Conservation (phyloP, 2,329 filamentous ascomycete genomes). For the Colletotrichum karsti region DNA sequence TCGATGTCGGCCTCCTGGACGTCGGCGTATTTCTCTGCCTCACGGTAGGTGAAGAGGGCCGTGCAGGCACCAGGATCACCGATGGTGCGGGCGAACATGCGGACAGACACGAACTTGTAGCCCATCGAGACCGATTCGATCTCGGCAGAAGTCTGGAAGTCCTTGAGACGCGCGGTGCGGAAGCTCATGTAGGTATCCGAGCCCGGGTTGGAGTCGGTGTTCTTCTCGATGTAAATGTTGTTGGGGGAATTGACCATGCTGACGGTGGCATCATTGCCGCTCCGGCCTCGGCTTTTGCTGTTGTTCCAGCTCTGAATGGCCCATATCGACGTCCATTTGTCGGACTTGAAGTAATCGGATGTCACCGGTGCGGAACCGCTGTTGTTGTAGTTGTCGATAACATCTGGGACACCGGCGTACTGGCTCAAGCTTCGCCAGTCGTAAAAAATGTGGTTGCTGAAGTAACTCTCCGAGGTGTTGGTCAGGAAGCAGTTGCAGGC, state of each 20-base stretch:
- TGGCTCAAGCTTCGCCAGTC: slow-evolving; percentile 55
- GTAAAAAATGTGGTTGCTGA: slow-evolving; percentile 55
- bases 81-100: slow-evolving; percentile 59
- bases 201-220: slow-evolving; percentile 40
- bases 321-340: slow-evolving; percentile 47
- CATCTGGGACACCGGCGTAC: slow-evolving; percentile 45
- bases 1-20: slow-evolving; percentile 64
- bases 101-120: slow-evolving; percentile 53
- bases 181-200: slow-evolving; percentile 56
- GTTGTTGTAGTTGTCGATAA: slow-evolving; percentile 37
- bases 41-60: slow-evolving; percentile 62
- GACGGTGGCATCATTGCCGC: slow-evolving; percentile 38
- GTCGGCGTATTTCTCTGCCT: slow-evolving; percentile 41
- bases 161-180: slow-evolving; percentile 51
- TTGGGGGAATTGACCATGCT: slow-evolving; percentile 51
- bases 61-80: slow-evolving; percentile 58
- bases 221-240: slow-evolving; percentile 56
- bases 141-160: slow-evolving; percentile 58
- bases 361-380: slow-evolving; percentile 40
- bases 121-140: slow-evolving; percentile 48
- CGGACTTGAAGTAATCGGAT: slow-evolving; percentile 48
- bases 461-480: slow-evolving; percentile 55
- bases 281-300: slow-evolving; percentile 25
- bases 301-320: slow-evolving; percentile 51
- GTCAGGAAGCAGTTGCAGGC: slow-evolving; percentile 58